Evolutionary conservation across 768 basidiomycete species (phyloP).

Genomic region (Antrodiella citrinella): DNA sequence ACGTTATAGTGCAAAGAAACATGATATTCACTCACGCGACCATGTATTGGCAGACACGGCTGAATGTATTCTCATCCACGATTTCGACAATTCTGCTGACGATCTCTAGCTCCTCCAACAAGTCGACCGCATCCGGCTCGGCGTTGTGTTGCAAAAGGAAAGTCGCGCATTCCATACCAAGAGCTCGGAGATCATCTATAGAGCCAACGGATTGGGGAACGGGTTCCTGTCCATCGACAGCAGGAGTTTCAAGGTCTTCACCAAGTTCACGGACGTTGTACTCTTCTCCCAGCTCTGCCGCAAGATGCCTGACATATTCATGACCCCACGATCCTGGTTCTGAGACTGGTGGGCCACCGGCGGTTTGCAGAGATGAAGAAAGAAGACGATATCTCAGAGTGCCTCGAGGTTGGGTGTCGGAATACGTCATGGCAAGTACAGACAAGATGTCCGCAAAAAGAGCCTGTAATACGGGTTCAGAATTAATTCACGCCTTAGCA

Average conservation of each 20-base stretch:
- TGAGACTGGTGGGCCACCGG: constrained; percentile 58
- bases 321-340: constrained; percentile 99
- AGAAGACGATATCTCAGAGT: constrained; percentile 90
- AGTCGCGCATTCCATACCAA: constrained; percentile 78
- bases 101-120: constrained; percentile 89
- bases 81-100: constrained; percentile 68
- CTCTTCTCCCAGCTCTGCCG: constrained; percentile 94
- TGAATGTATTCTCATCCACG: constrained; percentile 83
- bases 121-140: constrained; percentile 95
- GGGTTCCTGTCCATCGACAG: constrained; percentile 10
- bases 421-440: constrained; percentile 99
- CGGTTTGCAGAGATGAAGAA: constrained; percentile 59
- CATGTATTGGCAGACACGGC: constrained; percentile 93
- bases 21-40: constrained; percentile 51
- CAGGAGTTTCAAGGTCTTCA: constrained; percentile 17
- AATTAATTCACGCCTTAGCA: no score
- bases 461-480: constrained; percentile 45
- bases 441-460: constrained; percentile 96
- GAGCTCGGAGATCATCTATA: constrained; percentile 63
- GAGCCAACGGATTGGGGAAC: constrained; percentile 41
- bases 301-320: constrained; percentile 95
- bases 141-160: constrained; percentile 93
- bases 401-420: constrained; percentile 93
- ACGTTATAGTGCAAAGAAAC: constrained; percentile 4
- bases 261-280: constrained; percentile 65